phyloP scores from a whole-genome alignment of 1,139 yeast species.

The Lodderomyces orthopsilosis region DNA sequence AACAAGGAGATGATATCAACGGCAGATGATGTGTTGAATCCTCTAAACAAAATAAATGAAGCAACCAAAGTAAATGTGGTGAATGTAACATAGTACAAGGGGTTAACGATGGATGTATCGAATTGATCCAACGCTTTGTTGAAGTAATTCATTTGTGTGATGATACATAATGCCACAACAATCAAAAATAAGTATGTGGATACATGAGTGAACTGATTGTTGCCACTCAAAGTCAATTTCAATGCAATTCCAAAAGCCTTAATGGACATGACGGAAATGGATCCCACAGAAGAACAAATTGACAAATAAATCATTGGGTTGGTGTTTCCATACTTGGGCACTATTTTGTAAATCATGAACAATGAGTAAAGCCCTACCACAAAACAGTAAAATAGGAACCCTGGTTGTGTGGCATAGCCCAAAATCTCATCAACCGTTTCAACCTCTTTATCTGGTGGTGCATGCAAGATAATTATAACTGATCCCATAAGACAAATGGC shows the following conservation, averaged over 20 bases:
- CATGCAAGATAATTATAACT: slow-evolving; percentile 86
- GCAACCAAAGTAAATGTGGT: slow-evolving; percentile 87
- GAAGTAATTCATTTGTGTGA: slow-evolving; percentile 91
- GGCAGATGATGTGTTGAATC: slow-evolving; percentile 80
- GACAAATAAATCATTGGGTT: slow-evolving; percentile 91
- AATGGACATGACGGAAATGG: slow-evolving; percentile 87
- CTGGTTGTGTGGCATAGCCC: slow-evolving; percentile 76
- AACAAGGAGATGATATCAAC: slow-evolving; percentile 82
- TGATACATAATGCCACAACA: slow-evolving; percentile 77
- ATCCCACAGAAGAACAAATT: slow-evolving; percentile 87
- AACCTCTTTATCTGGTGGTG: slow-evolving; percentile 90
- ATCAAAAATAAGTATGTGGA: slow-evolving; percentile 79
- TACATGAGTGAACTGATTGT: slow-evolving; percentile 81
- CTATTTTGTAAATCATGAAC: slow-evolving; percentile 80
- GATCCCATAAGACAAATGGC: slow-evolving; percentile 88
- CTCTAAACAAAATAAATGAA: slow-evolving; percentile 80
- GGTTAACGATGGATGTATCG: slow-evolving; percentile 90
- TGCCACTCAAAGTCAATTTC: slow-evolving; percentile 82
- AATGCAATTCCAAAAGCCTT: slow-evolving; percentile 93
- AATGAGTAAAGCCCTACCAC: slow-evolving; percentile 64
- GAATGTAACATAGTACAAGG: slow-evolving; percentile 85
- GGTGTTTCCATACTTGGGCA: slow-evolving; percentile 74
- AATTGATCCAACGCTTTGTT: slow-evolving; percentile 92
- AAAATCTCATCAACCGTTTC: slow-evolving; percentile 86
- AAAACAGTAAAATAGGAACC: slow-evolving; percentile 66